Evolutionary conservation across 148 eudicot genomes (phyloP), one percentile per base, ranked within the genome.

Genomic region (Oxyria digyna): DNA sequence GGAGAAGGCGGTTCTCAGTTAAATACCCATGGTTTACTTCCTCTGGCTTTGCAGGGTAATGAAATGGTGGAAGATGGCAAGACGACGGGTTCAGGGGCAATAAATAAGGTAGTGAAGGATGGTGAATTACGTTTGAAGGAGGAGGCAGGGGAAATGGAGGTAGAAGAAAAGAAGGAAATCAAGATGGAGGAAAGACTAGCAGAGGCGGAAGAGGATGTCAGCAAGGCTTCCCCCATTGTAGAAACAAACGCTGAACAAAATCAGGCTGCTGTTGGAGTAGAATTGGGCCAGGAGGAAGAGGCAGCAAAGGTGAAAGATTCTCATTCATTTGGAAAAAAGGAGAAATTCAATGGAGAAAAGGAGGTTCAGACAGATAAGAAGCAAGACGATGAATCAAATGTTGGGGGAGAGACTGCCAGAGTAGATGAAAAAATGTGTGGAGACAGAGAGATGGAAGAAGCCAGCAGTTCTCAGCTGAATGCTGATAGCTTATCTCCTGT

Each of bases 401-500:
- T 3, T 8, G 59, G 59, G 3, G 29, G 26, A 54, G 62, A 54
- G 62, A 54, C 31, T 54, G 62, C 31, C 31, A 54, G 24, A 54
- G 31, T 54, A 24, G 31, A 54, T 54, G 64, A 12, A 26, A 57
- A 65, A 15, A 65, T 40, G 42, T 0, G 29, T 35, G 68, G 43
- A 65, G 43, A 65, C n/a, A 35, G 27, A 37, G 14, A 65, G 45
- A 65, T 37, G 43, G 68, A 65, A 40, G 68, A 18, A 65, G 68
- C 7, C 10, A 15, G 27, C 35, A 0, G 64, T 57, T 26, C 64
- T 57, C 37, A 57, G 18, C n/a, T 27, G 35, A 57, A 57, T 57
- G 64, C 64, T 57, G 35, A 57, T 24, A 33, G 33, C 13, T 27
- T 55, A 26, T 55, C 11, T 26, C 63, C 63, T 55, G 63, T 24